Evolutionary conservation across 768 basidiomycete genomes (phyloP).

Genomic region (Tricholoma furcatifolium): DNA sequence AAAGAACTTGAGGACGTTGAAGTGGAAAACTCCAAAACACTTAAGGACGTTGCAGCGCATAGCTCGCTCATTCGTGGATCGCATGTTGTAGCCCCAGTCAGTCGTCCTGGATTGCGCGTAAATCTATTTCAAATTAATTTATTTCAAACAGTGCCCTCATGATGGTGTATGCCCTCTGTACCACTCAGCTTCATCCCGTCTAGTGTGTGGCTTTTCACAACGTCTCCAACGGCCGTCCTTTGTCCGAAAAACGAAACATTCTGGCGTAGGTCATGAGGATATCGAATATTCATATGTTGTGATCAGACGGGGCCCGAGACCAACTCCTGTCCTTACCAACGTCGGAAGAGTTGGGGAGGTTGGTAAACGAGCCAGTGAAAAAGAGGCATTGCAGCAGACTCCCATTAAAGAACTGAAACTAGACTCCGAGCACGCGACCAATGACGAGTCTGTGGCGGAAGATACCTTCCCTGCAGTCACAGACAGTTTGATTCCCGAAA

Average conservation of each 20-base stretch:
- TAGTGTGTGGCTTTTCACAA: constrained; percentile 84
- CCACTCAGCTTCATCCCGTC: constrained; percentile 45
- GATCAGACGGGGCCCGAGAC: constrained; percentile 76
- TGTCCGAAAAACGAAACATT: constrained; percentile 85
- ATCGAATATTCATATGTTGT: constrained; percentile 89
- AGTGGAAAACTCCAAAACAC: no score
- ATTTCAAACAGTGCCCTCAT: constrained; percentile 75
- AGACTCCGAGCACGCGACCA: constrained; percentile 29
- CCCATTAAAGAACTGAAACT: constrained; percentile 42
- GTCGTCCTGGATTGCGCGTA: constrained; percentile 25
- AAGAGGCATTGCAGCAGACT: constrained; percentile 24
- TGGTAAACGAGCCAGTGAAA: constrained; percentile 43
- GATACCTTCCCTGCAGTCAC: constrained; percentile 4
- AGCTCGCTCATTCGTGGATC: constrained; percentile 47
- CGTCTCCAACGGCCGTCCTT: constrained; percentile 85
- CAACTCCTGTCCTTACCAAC: constrained; percentile 34
- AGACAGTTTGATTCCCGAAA: constrained; percentile 7
- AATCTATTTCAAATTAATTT: constrained; percentile 5
- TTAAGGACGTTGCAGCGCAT: constrained; percentile 42
- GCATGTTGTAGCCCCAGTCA: constrained; percentile 88
- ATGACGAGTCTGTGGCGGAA: constrained; percentile 9
- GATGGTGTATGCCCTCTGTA: constrained; percentile 82
- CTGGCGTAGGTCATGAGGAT: constrained; percentile 81
- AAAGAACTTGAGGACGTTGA: constrained; percentile 54
- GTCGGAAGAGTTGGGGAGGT: constrained; percentile 55